These are phyloP conservation scores for Colletotrichum echinochloae DNA, from an alignment of 2,329 filamentous ascomycete genomes.

Conservation along the genomic window DNA sequence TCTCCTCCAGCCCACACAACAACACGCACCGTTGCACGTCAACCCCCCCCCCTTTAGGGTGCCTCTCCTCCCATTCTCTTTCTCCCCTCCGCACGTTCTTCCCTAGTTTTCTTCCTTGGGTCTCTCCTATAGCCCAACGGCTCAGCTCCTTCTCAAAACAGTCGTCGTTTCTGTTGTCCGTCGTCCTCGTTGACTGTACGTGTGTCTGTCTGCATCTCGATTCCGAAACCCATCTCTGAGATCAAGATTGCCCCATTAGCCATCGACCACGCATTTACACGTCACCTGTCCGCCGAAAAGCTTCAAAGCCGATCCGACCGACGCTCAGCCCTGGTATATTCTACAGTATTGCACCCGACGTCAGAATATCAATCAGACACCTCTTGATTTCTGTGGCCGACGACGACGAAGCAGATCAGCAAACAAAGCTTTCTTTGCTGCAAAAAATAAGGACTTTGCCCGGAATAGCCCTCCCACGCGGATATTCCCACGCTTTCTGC, in stretches of 20 bases:
- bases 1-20: conserved; percentile 42
- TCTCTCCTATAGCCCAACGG: conserved; percentile 32
- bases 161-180: conserved; percentile 31
- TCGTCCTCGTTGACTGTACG: conserved; percentile 17
- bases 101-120: conserved; percentile 51
- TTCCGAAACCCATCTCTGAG: conserved; percentile 26
- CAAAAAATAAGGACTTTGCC: conserved; percentile 9
- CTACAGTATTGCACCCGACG: conserved; percentile 17
- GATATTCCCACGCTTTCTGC: conserved; percentile 9
- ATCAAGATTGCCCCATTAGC: conserved; percentile 34
- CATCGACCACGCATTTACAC: conserved; percentile 31
- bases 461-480: conserved; percentile 11
- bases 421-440: conserved; percentile 38
- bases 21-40: conserved; percentile 58
- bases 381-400: conserved; percentile 7
- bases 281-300: conserved; percentile 27
- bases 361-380: conserved; percentile 10
- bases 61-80: conserved; percentile 48
- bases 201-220: conserved; percentile 27
- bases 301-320: conserved; percentile 17
- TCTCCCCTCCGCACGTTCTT: conserved; percentile 50
- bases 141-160: conserved; percentile 44
- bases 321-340: conserved; percentile 6
- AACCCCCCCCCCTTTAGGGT: conserved; percentile 55
- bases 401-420: conserved; percentile 16